These are phyloP conservation scores for Zasmidium citrigriseum DNA, from an alignment of 2,329 filamentous ascomycete genomes.

Conservation along the genomic window DNA sequence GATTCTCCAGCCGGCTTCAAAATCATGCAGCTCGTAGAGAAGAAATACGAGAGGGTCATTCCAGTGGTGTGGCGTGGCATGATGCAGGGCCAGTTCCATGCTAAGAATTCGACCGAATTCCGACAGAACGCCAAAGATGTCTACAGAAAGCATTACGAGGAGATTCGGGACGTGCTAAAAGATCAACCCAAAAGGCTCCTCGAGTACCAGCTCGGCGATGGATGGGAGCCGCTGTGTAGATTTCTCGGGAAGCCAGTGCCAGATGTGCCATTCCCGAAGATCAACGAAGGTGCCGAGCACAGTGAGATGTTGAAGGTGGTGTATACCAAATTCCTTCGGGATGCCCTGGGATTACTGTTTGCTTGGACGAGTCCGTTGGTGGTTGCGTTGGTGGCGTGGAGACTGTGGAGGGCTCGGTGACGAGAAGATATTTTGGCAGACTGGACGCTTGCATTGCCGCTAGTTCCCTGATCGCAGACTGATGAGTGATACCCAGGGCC, in stretches of 20 bases:
- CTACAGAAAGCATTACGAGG: slow-evolving; percentile 21
- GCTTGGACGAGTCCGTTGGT: background rate
- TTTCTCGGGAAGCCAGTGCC: slow-evolving; percentile 31
- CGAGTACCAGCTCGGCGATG: slow-evolving; percentile 27
- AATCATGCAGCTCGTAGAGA: slow-evolving; percentile 5
- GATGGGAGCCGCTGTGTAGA: slow-evolving; percentile 35
- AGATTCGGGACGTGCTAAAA: slow-evolving; percentile 15
- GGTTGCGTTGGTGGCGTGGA: background rate
- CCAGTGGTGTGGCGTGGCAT: slow-evolving; percentile 11
- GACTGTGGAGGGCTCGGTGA: background rate
- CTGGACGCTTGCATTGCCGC: no score
- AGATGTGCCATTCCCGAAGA: slow-evolving; percentile 25
- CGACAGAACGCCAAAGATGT: slow-evolving; percentile 14
- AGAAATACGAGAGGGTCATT: background rate
- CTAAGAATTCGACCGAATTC: slow-evolving; percentile 12
- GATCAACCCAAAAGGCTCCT: slow-evolving; percentile 30
- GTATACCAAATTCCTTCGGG: slow-evolving; percentile 2
- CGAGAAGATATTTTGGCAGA: no score
- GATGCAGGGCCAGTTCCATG: slow-evolving; percentile 19
- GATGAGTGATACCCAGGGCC: no score
- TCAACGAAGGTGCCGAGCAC: slow-evolving; percentile 18
- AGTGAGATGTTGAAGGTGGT: slow-evolving; percentile 14
- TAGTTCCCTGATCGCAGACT: no score
- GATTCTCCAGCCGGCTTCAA: slow-evolving; percentile 5
- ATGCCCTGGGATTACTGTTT: slow-evolving; percentile 1